Evolutionary conservation across 139 green algal species (phyloP), one percentile per base, ranked within the genome.

Genomic region (Chlamydomonas urium): DNA sequence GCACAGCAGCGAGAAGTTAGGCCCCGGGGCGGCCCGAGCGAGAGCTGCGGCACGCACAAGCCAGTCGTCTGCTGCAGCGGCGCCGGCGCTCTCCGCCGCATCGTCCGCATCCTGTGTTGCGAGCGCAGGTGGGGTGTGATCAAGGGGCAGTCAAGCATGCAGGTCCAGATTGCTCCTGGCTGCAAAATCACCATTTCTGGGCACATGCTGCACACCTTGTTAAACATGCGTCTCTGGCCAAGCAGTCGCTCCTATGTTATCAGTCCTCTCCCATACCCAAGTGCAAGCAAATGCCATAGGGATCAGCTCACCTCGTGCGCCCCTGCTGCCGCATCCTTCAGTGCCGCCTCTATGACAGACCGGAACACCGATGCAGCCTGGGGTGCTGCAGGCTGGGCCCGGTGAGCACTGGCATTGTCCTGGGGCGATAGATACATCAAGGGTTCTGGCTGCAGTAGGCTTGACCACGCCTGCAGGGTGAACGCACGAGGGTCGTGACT

Each of bases 1-100:
- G 14, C 71, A 53, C n/a, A 95, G 78, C 57, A 87, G 47, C 21
- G 73, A 66, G 28, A 95, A 75, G 6, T 79, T 70, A 4, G 53
- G 38, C 3, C 57, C 37, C 0, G 87, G 80, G 0, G 78, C 53
- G 21, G 85, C 79, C 0, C 91, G 79, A 0, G 79, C 86, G 17
- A 97, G 74, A 0, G 71, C 71, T 0, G 92, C 91, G 3, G 85
- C 72, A 61, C 58, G 50, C 60, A 17, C 75, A 50, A 97, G 72
- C 62, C 81, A 76, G 35, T 89, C 88, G 47, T 93, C 89, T 19
- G 72, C 65, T 21, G 77, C 66, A 26, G 80, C 78, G 2, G 75
- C 80, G 10, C 85, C 83, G 1, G 84, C 86, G 32, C 83, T 85
- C 56, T 91, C 71, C 4, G 83, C 79, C 47, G 85, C 89, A 47